Evolutionary conservation across 2,329 filamentous ascomycete species (phyloP).

Genomic region (Phyllosticta ampelicida): DNA sequence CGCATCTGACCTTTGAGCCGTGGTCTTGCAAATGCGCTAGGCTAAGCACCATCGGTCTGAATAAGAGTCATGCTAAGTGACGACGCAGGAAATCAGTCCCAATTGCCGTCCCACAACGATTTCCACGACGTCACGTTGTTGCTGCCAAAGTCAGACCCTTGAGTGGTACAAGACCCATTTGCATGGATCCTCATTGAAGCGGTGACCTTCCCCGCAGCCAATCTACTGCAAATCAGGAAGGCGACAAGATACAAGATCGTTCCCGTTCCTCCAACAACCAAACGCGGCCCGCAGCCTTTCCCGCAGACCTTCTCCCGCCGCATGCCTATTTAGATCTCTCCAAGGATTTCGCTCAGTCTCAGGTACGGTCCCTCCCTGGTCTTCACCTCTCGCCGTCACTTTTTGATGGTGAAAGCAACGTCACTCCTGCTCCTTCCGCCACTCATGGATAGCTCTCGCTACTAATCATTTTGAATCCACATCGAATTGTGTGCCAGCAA

Average conservation of each 20-base stretch:
- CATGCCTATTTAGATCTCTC: neutral
- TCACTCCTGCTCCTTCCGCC: neutral
- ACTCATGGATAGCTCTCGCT: neutral
- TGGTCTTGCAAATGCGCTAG: neutral
- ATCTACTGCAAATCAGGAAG: neutral
- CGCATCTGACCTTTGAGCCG: neutral
- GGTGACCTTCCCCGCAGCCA: neutral
- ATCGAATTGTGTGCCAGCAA: neutral
- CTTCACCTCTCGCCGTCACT: neutral
- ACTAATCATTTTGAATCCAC: neutral
- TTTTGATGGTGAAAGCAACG: neutral
- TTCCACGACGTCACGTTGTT: neutral
- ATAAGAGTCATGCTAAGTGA: neutral
- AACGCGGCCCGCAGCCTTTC: neutral
- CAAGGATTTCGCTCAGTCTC: neutral
- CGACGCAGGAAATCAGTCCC: neutral
- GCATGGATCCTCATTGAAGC: neutral
- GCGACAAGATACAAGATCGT: neutral
- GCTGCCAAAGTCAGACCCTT: neutral
- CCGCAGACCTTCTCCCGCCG: neutral
- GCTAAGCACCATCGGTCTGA: neutral
- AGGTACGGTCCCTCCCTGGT: neutral
- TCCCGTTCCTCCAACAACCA: neutral
- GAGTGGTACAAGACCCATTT: neutral
- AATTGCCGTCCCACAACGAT: neutral